Percentiles rank a stretch among this genome's conserved stretches.
Evolutionary conservation across 306 rosid genomes (phyloP).

Genomic region (Prunus davidiana): DNA sequence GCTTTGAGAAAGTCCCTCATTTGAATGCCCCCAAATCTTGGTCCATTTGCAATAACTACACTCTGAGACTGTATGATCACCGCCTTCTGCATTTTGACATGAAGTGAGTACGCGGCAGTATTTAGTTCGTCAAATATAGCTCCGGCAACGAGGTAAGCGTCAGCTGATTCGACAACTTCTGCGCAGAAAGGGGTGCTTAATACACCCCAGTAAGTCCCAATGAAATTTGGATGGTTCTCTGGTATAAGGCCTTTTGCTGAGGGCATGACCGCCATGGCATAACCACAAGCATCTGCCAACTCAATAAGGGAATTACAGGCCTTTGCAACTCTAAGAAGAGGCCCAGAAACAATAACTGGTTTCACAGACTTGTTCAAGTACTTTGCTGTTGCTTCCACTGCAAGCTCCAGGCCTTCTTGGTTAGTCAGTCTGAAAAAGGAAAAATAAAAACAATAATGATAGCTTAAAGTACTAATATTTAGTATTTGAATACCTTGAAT

Average conservation of each 20-base stretch:
- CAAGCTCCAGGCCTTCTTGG: too few species aligned
- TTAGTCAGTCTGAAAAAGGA: too few species aligned
- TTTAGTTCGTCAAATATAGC: slow-evolving; percentile 2
- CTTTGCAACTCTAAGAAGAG: too few species aligned
- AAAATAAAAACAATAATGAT: too few species aligned
- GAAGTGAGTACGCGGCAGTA: neutral
- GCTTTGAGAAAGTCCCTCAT: slow-evolving; percentile 11
- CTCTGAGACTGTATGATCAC: neutral
- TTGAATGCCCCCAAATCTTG: neutral
- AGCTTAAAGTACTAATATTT: too few species aligned
- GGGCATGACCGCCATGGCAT: too few species aligned
- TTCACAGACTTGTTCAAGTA: too few species aligned
- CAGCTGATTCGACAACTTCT: neutral
- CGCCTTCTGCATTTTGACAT: neutral
- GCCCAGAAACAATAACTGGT: too few species aligned
- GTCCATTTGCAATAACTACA: slow-evolving; percentile 7
- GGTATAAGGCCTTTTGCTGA: neutral
- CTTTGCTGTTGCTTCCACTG: too few species aligned
- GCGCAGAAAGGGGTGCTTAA: slow-evolving; percentile 2
- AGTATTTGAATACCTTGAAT: too few species aligned
- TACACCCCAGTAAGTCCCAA: slow-evolving; percentile 7
- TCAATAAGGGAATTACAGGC: too few species aligned
- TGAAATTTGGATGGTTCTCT: neutral
- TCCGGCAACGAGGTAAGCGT: slow-evolving; percentile 11
- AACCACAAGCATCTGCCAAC: too few species aligned